These are phyloP conservation scores for Suillus occidentalis DNA, from an alignment of 768 basidiomycete species.

Conservation along the genomic window DNA sequence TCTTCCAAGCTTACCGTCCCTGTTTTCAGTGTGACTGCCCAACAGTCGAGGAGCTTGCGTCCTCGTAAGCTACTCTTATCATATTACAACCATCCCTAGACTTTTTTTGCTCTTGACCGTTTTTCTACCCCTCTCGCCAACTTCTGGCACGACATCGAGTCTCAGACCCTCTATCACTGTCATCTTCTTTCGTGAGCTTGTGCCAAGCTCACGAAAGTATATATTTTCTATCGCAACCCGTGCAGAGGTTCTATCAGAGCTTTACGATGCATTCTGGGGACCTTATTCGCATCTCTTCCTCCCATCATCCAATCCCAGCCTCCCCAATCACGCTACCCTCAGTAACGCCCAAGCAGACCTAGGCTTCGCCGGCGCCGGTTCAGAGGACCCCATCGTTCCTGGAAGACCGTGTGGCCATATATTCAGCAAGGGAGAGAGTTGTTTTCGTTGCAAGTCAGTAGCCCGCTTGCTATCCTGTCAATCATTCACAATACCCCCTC, in stretches of 20 bases:
- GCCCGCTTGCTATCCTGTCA: background rate
- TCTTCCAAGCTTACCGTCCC: constrained; percentile 5
- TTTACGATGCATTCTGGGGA: constrained; percentile 84
- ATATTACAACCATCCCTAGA: constrained; percentile 22
- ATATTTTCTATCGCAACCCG: constrained; percentile 72
- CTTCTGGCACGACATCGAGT: background rate
- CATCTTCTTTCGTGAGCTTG: background rate
- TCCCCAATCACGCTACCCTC: constrained; percentile 65
- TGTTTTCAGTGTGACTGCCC: constrained; percentile 75
- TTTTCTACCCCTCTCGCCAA: constrained; percentile 44
- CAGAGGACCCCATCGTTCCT: constrained; percentile 57
- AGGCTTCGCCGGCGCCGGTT: constrained; percentile 58
- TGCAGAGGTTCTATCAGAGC: constrained; percentile 76
- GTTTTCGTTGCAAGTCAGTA: constrained; percentile 91
- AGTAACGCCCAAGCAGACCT: constrained; percentile 67
- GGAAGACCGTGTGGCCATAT: constrained; percentile 82
- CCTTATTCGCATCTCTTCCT: constrained; percentile 72
- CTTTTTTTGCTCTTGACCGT: constrained; percentile 12
- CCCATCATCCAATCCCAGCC: constrained; percentile 58
- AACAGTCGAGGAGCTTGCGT: constrained; percentile 79
- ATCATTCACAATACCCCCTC: constrained; percentile 9
- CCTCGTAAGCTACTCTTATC: constrained; percentile 18
- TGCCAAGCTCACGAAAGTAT: constrained; percentile 79
- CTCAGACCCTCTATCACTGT: background rate
- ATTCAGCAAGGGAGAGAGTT: constrained; percentile 88